A percentile compares a stretch with the other conserved stretches of the same genome.
Evolutionary conservation across 768 basidiomycete species (phyloP).

Genomic region (Psilocybe cyanescens): DNA sequence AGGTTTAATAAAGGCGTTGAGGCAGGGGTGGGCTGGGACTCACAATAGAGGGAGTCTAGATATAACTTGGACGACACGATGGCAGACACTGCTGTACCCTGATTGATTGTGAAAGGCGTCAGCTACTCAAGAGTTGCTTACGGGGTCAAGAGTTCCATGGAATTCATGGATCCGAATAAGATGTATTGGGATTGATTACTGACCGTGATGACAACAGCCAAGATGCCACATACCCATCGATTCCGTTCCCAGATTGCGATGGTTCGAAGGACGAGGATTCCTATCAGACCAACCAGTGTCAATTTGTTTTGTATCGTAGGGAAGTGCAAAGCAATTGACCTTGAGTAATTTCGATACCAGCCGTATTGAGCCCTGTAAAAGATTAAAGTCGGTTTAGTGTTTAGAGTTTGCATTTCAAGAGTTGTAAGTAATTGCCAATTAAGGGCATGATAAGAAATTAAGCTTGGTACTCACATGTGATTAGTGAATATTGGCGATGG

Average conservation of each 20-base stretch:
- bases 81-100: background rate
- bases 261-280: conserved; percentile 21
- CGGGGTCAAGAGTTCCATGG: too few relatives aligned
- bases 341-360: conserved; percentile 9
- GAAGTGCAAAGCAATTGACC: background rate
- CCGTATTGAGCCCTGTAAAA: conserved; percentile 7
- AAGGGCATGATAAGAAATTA: background rate
- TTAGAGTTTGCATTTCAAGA: background rate
- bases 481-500: conserved; percentile 8
- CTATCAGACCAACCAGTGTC: conserved; percentile 3
- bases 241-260: conserved; percentile 23
- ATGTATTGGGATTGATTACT: background rate
- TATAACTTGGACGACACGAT: conserved; percentile 4
- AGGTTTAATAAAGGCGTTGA: too few relatives aligned
- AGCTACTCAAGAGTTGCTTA: too few relatives aligned
- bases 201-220: conserved; percentile 8
- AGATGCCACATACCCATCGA: conserved; percentile 1
- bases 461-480: conserved; percentile 7
- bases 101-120: too few relatives aligned
- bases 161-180: background rate
- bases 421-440: background rate
- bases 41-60: conserved; percentile 3
- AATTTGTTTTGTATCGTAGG: too few relatives aligned
- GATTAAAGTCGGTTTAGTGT: background rate
- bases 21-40: background rate